Evolutionary conservation across 257 asterid species (phyloP).

Genomic region (Scutellaria minor): DNA sequence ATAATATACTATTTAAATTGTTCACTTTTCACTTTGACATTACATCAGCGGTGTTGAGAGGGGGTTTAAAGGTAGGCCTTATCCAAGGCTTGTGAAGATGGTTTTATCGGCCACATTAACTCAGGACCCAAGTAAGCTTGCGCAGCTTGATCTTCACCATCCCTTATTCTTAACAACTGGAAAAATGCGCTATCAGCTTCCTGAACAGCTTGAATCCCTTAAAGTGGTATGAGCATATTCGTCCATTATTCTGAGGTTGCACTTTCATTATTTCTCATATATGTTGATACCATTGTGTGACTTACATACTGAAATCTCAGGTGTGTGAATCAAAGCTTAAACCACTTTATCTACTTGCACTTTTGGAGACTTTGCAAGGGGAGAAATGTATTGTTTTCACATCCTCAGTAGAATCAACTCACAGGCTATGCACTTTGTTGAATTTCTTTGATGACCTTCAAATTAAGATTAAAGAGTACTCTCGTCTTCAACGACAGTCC

Average conservation of each 20-base stretch:
- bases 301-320: conserved; percentile 41
- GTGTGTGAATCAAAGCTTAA: conserved; percentile 75
- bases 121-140: conserved; percentile 93
- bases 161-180: conserved; percentile 86
- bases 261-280: conserved; percentile 1
- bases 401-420: conserved; percentile 85
- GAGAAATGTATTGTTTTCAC: conserved; percentile 92
- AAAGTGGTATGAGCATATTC: conserved; percentile 63
- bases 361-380: conserved; percentile 66
- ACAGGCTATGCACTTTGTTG: conserved; percentile 71
- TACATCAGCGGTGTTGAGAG: conserved; percentile 75
- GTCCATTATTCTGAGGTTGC: neutral
- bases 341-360: conserved; percentile 85
- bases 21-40: neutral
- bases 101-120: conserved; percentile 92
- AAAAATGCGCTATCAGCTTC: conserved; percentile 73
- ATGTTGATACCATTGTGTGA: neutral
- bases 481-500: conserved; percentile 84
- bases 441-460: conserved; percentile 63
- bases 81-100: conserved; percentile 86
- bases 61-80: conserved; percentile 72
- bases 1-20: neutral
- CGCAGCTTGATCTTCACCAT: conserved; percentile 85
- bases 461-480: conserved; percentile 77
- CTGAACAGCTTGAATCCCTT: conserved; percentile 73